A percentile compares a stretch with the other conserved stretches of the same genome.
These are phyloP conservation scores for Lomentospora prolificans DNA, from an alignment of 2,329 filamentous ascomycete genomes.

Conservation along the genomic window DNA sequence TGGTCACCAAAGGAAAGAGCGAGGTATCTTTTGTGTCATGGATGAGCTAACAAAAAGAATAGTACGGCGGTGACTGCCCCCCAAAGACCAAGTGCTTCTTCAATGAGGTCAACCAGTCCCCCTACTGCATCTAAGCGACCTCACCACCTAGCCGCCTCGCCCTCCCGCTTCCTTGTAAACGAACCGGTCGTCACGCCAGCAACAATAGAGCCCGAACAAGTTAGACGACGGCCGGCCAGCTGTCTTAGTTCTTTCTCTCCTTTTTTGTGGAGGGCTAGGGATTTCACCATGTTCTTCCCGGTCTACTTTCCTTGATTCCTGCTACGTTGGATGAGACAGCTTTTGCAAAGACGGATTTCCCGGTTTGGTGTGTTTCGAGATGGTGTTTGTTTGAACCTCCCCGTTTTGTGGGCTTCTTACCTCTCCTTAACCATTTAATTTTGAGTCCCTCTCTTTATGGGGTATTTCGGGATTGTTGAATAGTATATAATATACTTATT, in stretches of 20 bases:
- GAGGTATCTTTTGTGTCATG: too few species aligned
- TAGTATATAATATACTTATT: neutral
- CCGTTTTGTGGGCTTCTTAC: neutral
- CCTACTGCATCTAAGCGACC: constrained; percentile 23
- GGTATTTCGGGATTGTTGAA: neutral
- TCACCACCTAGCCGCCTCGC: neutral
- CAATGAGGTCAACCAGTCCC: constrained; percentile 22
- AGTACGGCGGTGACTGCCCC: constrained; percentile 25
- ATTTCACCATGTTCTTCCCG: too few species aligned
- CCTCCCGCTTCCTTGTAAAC: neutral
- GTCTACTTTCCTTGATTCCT: too few species aligned
- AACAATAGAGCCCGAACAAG: neutral
- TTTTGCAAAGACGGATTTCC: too few species aligned
- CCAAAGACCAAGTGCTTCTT: constrained; percentile 27
- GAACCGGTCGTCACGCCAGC: neutral
- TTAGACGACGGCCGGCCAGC: too few species aligned
- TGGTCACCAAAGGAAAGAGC: too few species aligned
- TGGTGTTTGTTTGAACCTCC: neutral
- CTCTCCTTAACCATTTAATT: neutral
- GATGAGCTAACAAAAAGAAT: neutral
- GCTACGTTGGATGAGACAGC: too few species aligned
- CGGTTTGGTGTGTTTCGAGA: neutral
- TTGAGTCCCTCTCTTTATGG: neutral
- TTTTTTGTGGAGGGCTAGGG: too few species aligned
- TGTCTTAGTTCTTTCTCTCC: too few species aligned